Conservation (phyloP, 2,329 filamentous ascomycete genomes). For the Pyrenochaeta sp. region DNA sequence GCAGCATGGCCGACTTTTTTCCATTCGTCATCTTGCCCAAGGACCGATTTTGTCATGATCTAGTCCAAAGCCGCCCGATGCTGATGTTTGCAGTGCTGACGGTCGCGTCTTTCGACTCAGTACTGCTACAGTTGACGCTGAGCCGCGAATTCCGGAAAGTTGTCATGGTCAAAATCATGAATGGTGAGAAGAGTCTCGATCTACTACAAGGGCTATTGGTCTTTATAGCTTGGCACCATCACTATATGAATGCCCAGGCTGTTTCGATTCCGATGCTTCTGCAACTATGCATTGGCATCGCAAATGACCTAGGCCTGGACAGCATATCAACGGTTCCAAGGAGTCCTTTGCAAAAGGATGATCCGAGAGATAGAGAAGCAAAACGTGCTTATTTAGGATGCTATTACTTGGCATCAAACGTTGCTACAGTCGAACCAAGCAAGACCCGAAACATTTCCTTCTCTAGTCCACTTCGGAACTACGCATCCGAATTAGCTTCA, state of each 20-base stretch:
- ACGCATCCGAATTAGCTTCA: slow-evolving; percentile 41
- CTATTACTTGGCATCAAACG: slow-evolving; percentile 41
- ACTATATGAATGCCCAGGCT: slow-evolving; percentile 45
- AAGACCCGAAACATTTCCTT: slow-evolving; percentile 34
- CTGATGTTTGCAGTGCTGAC: slow-evolving; percentile 45
- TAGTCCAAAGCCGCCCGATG: slow-evolving; percentile 42
- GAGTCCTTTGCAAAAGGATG: slow-evolving; percentile 29
- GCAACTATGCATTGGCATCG: slow-evolving; percentile 43
- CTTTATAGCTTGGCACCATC: slow-evolving; percentile 48
- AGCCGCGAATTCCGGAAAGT: slow-evolving; percentile 48
- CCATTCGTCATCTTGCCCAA: slow-evolving; percentile 43
- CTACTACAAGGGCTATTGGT: slow-evolving; percentile 42
- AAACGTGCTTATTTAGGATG: slow-evolving; percentile 47
- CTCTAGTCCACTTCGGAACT: slow-evolving; percentile 36
- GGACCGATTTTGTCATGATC: slow-evolving; percentile 32
- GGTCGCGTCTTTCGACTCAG: slow-evolving; percentile 42
- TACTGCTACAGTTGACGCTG: slow-evolving; percentile 35
- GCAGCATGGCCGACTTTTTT: slow-evolving; percentile 43
- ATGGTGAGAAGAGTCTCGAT: slow-evolving; percentile 45
- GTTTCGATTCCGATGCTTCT: slow-evolving; percentile 44
- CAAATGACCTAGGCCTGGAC: slow-evolving; percentile 41
- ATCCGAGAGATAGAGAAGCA: slow-evolving; percentile 35
- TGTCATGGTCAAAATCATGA: slow-evolving; percentile 44
- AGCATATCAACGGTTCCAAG: slow-evolving; percentile 24
- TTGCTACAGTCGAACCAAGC: slow-evolving; percentile 33